Conservation (phyloP, 2,329 filamentous ascomycete species). For the Sodiomyces alkalinus region DNA sequence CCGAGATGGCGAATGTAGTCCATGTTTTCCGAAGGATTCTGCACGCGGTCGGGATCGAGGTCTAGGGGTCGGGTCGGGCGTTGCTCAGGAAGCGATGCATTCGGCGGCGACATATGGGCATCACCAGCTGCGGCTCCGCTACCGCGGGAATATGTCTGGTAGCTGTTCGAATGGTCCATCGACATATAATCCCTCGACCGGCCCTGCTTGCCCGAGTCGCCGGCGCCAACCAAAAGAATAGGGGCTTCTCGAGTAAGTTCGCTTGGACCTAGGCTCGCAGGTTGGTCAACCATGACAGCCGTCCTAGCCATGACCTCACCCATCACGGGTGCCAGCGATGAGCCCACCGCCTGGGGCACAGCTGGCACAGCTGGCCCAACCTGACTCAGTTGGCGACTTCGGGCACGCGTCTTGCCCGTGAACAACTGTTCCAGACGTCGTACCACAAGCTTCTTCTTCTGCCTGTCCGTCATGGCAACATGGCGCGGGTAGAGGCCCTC, state of each 20-base stretch:
- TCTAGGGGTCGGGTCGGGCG: constrained; percentile 63
- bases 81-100: constrained; percentile 42
- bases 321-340: constrained; percentile 9
- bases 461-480: constrained; percentile 50
- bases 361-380: too few species aligned
- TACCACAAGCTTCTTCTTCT: constrained; percentile 65
- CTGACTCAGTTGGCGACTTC: too few species aligned
- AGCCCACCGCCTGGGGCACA: too few species aligned
- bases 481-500: constrained; percentile 49
- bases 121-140: constrained; percentile 16
- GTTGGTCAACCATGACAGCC: constrained; percentile 18
- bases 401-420: constrained; percentile 59
- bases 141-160: constrained; percentile 27
- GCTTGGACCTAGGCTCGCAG: constrained; percentile 7
- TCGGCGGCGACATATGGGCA: constrained; percentile 25
- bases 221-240: constrained; percentile 23
- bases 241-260: constrained; percentile 32
- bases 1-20: constrained; percentile 65
- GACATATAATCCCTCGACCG: constrained; percentile 28
- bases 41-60: constrained; percentile 62
- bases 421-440: constrained; percentile 67
- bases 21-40: constrained; percentile 63
- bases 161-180: constrained; percentile 29
- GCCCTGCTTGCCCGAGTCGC: constrained; percentile 20
- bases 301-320: constrained; percentile 14